Percentiles rank a stretch among this genome's conserved stretches.
phyloP scores from a whole-genome alignment of 805 yeast genomes.

The Jamesozyma hellenica region DNA sequence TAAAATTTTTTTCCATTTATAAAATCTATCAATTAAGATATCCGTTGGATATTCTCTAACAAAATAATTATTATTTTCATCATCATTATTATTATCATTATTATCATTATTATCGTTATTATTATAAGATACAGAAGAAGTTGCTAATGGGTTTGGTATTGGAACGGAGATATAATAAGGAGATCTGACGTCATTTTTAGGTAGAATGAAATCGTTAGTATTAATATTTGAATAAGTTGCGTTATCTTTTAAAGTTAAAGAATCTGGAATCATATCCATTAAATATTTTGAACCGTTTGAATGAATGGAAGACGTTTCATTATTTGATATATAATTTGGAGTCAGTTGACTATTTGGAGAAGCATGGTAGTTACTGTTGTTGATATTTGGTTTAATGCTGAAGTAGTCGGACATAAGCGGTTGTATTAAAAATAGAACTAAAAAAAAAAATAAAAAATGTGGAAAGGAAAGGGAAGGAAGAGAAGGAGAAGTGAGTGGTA shows the following conservation, averaged over 20 bases:
- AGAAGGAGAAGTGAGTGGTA: too few relatives aligned
- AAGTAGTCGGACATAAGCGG: conserved; percentile 18
- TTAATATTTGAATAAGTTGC: conserved; percentile 3
- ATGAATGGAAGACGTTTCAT: conserved; percentile 13
- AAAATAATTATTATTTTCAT: conserved; percentile 12
- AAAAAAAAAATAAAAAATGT: too few relatives aligned
- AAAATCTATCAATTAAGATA: conserved; percentile 64
- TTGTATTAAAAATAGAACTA: neutral
- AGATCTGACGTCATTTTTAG: conserved; percentile 23
- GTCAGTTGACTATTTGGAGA: neutral
- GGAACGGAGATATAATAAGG: conserved; percentile 29
- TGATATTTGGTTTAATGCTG: conserved; percentile 8
- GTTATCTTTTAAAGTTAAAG: conserved; percentile 6
- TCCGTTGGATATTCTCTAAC: conserved; percentile 59
- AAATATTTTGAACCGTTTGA: conserved; percentile 18
- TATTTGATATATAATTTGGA: neutral
- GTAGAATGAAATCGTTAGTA: conserved; percentile 11
- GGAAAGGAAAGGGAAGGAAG: too few relatives aligned
- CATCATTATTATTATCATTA: conserved; percentile 3
- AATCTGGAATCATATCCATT: conserved; percentile 15
- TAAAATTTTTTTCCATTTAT: conserved; percentile 71
- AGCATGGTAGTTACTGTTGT: neutral
- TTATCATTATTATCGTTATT: conserved; percentile 4
- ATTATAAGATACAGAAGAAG: conserved; percentile 1
- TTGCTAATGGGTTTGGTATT: conserved; percentile 22